Conservation (phyloP, 176 grass and related monocot genomes). For the Oryza nivara region DNA sequence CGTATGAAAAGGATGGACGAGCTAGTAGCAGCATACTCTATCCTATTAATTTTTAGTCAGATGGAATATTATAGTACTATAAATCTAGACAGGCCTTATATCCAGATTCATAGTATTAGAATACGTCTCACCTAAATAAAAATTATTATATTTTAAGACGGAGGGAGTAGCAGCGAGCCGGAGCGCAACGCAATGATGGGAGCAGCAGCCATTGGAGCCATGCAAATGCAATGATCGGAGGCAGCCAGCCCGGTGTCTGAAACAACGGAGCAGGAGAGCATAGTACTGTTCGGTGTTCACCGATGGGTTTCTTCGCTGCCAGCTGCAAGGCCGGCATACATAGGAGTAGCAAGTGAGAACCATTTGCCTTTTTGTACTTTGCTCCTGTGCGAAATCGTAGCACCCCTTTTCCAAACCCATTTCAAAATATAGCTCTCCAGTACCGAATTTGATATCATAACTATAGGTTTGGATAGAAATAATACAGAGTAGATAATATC, state of each 20-base stretch:
- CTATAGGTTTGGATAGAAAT: too few relatives aligned
- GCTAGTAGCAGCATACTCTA: too few relatives aligned
- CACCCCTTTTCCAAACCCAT: too few relatives aligned
- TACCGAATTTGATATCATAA: too few relatives aligned
- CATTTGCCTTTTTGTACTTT: not conserved
- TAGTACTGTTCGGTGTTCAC: not conserved
- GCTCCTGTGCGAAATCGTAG: not conserved
- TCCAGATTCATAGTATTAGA: too few relatives aligned
- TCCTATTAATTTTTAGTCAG: too few relatives aligned
- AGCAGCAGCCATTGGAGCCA: not conserved
- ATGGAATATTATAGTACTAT: too few relatives aligned
- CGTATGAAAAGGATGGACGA: constrained; percentile 18
- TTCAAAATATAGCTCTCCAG: too few relatives aligned
- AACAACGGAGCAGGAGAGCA: not conserved
- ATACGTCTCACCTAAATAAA: too few relatives aligned
- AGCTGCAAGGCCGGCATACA: not conserved
- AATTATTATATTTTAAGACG: too few relatives aligned
- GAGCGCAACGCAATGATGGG: not conserved
- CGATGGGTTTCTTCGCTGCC: not conserved
- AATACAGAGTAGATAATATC: too few relatives aligned
- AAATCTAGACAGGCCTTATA: fast-evolving
- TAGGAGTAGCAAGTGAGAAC: not conserved
- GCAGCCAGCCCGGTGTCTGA: not conserved
- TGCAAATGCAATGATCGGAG: not conserved
- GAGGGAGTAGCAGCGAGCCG: too few relatives aligned